These are phyloP conservation scores for Dioscorea cayenensis DNA, from an alignment of 116 monocot genomes.

Conservation along the genomic window DNA sequence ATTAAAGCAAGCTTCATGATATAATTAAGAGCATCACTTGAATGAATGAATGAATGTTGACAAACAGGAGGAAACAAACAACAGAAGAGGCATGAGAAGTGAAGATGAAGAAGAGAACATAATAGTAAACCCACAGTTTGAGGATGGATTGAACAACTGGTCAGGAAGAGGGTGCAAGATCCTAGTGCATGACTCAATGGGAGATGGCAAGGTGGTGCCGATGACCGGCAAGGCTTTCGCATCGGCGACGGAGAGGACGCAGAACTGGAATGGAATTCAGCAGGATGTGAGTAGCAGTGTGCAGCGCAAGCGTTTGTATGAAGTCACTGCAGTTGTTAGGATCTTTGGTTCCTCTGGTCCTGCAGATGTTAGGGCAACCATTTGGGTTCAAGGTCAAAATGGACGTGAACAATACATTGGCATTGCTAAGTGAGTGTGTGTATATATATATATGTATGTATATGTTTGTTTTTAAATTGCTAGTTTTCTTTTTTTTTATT, in stretches of 20 bases:
- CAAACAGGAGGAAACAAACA: background rate
- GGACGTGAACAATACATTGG: conserved; percentile 57
- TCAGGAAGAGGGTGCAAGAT: conserved; percentile 63
- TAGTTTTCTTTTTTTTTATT: too few relatives aligned
- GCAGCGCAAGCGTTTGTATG: conserved; percentile 46
- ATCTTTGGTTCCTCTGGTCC: conserved; percentile 21
- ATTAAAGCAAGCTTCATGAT: background rate
- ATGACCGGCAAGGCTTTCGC: conserved; percentile 41
- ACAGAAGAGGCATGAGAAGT: background rate
- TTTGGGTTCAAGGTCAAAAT: conserved; percentile 43
- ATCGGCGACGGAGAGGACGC: conserved; percentile 33
- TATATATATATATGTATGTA: too few relatives aligned
- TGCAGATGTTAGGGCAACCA: conserved; percentile 26
- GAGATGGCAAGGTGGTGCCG: conserved; percentile 45
- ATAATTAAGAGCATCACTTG: background rate
- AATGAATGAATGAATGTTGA: background rate
- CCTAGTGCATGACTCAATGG: conserved; percentile 40
- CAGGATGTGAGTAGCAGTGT: conserved; percentile 59
- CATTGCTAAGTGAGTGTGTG: conserved; percentile 36
- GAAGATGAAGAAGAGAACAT: conserved; percentile 38
- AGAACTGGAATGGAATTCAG: conserved; percentile 61
- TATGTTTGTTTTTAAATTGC: too few relatives aligned
- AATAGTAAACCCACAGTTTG: conserved; percentile 57
- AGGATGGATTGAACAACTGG: conserved; percentile 61
- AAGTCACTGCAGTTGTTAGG: conserved; percentile 37